Conservation (phyloP, 1,139 yeast genomes). For the Blastobotrys illinoisensis region DNA sequence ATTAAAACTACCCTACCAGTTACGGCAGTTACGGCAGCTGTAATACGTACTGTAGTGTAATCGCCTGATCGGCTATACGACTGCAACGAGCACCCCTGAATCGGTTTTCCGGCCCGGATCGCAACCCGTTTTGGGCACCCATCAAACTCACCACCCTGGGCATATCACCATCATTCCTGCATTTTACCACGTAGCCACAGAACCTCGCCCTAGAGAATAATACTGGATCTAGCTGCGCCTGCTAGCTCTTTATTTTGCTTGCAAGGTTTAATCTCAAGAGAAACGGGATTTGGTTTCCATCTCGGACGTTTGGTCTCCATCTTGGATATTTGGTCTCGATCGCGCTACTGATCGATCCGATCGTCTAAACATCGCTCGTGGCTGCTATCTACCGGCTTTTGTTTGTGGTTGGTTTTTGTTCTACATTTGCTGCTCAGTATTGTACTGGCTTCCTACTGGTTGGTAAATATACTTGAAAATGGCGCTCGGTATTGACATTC, state of each 20-base stretch:
- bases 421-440: no score
- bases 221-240: neutral
- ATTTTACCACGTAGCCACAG: neutral
- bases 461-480: constrained; percentile 27
- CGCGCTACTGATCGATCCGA: no score
- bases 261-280: no score
- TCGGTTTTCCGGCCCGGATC: neutral
- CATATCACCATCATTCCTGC: neutral
- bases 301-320: neutral
- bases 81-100: neutral
- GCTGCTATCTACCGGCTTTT: no score
- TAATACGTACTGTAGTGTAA: no score
- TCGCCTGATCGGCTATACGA: neutral
- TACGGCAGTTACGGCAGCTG: no score
- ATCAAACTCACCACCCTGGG: neutral
- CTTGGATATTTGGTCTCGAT: no score
- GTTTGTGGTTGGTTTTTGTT: no score
- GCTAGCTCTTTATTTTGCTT: neutral
- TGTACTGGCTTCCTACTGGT: no score
- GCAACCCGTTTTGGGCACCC: neutral
- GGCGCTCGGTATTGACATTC: constrained; percentile 40
- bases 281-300: neutral
- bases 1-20: no score
- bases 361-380: no score
- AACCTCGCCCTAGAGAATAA: neutral